Percentiles rank a stretch among this genome's conserved stretches.
phyloP scores from a whole-genome alignment of 2,329 filamentous ascomycete species.

The Orbilia ellipsospora region DNA sequence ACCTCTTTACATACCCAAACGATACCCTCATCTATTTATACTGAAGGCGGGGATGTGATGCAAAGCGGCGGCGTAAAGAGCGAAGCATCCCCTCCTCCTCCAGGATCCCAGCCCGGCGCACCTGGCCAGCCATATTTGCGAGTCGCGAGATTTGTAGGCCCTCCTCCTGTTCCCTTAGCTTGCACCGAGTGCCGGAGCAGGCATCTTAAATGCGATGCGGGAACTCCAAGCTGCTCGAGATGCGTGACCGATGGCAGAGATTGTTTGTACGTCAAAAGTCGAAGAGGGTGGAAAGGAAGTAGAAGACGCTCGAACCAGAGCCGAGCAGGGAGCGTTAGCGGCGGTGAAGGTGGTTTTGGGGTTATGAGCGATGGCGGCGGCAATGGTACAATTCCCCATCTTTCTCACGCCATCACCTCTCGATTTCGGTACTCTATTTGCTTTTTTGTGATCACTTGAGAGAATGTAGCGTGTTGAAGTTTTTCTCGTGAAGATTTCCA shows the following conservation, averaged over 20 bases:
- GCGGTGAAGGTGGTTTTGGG: conserved; percentile 50
- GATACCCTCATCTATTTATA: conserved; percentile 52
- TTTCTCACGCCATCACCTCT: conserved; percentile 41
- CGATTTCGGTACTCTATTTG: conserved; percentile 45
- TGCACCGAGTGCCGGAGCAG: conserved; percentile 68
- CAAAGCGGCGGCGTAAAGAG: conserved; percentile 47
- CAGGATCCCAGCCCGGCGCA: conserved; percentile 17
- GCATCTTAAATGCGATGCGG: conserved; percentile 69
- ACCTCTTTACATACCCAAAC: conserved; percentile 40
- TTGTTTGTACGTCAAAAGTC: conserved; percentile 68
- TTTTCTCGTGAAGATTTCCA: too few species aligned
- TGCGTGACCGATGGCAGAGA: conserved; percentile 64
- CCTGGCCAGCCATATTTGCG: conserved; percentile 57
- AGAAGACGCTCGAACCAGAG: conserved; percentile 58
- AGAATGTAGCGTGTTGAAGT: neutral
- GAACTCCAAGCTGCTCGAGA: conserved; percentile 65
- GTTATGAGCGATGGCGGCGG: conserved; percentile 54
- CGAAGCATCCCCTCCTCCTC: conserved; percentile 50
- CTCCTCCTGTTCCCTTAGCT: conserved; percentile 62
- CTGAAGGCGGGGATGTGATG: conserved; percentile 53
- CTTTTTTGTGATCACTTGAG: conserved; percentile 31
- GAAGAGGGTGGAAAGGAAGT: conserved; percentile 66
- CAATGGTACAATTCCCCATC: conserved; percentile 53
- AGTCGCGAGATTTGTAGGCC: conserved; percentile 59
- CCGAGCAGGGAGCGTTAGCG: conserved; percentile 44